phyloP scores from a whole-genome alignment of 768 basidiomycete genomes.

The Mrakia gelida region DNA sequence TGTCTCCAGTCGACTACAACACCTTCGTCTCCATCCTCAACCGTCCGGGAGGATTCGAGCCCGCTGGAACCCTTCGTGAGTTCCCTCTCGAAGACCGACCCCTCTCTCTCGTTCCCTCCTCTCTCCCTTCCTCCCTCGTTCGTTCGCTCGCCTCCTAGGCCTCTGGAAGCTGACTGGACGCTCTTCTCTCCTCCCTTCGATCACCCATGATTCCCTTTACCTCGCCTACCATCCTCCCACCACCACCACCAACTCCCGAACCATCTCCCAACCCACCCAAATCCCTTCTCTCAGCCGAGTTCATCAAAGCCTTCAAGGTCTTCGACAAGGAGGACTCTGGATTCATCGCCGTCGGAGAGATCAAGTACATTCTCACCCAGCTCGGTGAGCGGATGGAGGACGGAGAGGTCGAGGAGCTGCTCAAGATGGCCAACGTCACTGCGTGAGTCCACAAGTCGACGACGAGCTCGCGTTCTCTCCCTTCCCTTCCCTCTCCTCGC shows the following conservation, averaged over 20 bases:
- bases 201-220: not conserved
- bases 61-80: constrained; percentile 88
- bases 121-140: not conserved
- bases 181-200: not conserved
- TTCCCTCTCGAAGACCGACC: not conserved
- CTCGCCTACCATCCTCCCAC: not conserved
- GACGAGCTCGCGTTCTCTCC: constrained; percentile 13
- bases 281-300: constrained; percentile 66
- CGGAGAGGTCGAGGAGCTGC: constrained; percentile 93
- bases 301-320: constrained; percentile 98
- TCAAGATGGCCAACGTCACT: constrained; percentile 92
- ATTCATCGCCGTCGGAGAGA: constrained; percentile 83
- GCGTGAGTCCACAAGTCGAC: constrained; percentile 57
- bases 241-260: constrained; percentile 24
- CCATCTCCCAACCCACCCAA: not conserved
- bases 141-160: not conserved
- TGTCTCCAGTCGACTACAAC: constrained; percentile 74
- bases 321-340: constrained; percentile 96
- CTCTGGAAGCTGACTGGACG: not conserved
- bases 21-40: constrained; percentile 87
- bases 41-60: constrained; percentile 93
- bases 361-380: constrained; percentile 89
- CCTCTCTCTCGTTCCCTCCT: constrained; percentile 7
- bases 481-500: constrained; percentile 13
- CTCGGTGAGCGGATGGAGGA: constrained; percentile 98